phyloP scores from a whole-genome alignment of 225 moss, liverwort and hornwort genomes.

The Bryum argenteum region DNA sequence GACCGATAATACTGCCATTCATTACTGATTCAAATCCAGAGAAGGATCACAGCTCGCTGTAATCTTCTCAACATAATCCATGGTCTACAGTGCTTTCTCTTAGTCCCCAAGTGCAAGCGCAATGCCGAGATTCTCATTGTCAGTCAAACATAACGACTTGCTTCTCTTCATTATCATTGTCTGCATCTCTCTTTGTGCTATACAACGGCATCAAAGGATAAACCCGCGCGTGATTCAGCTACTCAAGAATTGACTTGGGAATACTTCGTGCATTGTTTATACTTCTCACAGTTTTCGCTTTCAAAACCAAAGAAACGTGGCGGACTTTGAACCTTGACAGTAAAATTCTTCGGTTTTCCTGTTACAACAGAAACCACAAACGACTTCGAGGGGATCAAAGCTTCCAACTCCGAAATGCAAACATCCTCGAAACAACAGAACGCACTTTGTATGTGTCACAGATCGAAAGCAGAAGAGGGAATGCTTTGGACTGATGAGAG shows the following conservation, averaged over 20 bases:
- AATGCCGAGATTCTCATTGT: constrained; percentile 10
- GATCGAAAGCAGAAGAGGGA: not conserved
- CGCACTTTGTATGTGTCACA: not conserved
- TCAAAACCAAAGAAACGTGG: too few relatives aligned
- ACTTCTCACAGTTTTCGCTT: too few relatives aligned
- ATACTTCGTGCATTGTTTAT: too few relatives aligned
- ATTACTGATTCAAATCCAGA: not conserved
- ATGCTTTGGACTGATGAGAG: not conserved
- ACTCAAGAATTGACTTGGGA: too few relatives aligned
- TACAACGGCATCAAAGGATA: not conserved
- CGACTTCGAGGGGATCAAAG: not conserved
- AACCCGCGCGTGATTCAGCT: not conserved
- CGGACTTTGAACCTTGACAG: too few relatives aligned
- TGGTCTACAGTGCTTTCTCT: constrained; percentile 12
- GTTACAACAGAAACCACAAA: not conserved
- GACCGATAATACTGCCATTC: not conserved
- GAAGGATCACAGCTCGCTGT: not conserved
- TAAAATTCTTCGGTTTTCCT: too few relatives aligned
- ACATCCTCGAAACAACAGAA: not conserved
- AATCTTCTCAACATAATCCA: constrained; percentile 24
- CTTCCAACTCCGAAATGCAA: not conserved
- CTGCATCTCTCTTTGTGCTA: constrained; percentile 22
- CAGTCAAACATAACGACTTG: constrained; percentile 21
- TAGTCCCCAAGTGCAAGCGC: constrained; percentile 25
- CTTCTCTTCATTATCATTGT: not conserved